Percentiles rank a stretch among this genome's conserved stretches.
phyloP scores from a whole-genome alignment of 1,284 basidiomycete species.

The Boletus nobilissimus region DNA sequence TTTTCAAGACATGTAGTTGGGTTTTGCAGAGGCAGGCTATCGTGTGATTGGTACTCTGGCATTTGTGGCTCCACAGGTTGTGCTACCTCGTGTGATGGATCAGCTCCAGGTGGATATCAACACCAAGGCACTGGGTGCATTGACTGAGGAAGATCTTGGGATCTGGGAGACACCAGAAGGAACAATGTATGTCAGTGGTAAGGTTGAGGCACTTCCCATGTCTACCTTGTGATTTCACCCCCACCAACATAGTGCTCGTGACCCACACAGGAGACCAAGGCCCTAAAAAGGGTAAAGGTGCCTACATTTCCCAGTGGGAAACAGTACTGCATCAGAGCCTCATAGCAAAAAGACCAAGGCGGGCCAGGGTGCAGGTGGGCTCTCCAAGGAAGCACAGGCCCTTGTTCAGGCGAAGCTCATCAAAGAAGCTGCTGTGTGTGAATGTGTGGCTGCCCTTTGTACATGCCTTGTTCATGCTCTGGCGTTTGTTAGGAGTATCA shows the following conservation, averaged over 20 bases:
- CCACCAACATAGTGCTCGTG: slow-evolving; percentile 63
- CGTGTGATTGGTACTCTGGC: slow-evolving; percentile 79
- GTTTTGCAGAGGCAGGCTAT: slow-evolving; percentile 74
- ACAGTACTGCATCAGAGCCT: slow-evolving; percentile 88
- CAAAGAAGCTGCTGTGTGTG: slow-evolving; percentile 78
- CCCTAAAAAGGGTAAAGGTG: slow-evolving; percentile 83
- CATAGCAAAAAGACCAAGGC: slow-evolving; percentile 70
- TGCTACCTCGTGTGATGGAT: slow-evolving; percentile 76
- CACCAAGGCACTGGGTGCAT: slow-evolving; percentile 62
- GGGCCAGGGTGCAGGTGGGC: slow-evolving; percentile 45
- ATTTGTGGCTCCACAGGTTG: slow-evolving; percentile 78
- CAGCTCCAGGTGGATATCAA: slow-evolving; percentile 75
- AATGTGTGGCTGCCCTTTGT: slow-evolving; percentile 66
- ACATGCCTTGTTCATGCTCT: slow-evolving; percentile 72
- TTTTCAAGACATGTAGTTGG: slow-evolving; percentile 54
- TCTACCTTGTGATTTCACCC: background rate
- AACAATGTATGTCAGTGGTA: slow-evolving; percentile 82
- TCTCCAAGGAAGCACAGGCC: slow-evolving; percentile 87
- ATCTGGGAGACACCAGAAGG: slow-evolving; percentile 89
- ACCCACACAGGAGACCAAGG: slow-evolving; percentile 63
- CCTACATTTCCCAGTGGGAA: slow-evolving; percentile 93
- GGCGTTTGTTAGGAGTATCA: slow-evolving; percentile 71
- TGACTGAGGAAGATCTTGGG: slow-evolving; percentile 80
- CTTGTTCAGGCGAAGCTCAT: slow-evolving; percentile 83
- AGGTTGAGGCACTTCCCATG: slow-evolving; percentile 27